Evolutionary conservation across 768 basidiomycete species (phyloP), one percentile per base, ranked within the genome.

Genomic region (Mycena galericulata): DNA sequence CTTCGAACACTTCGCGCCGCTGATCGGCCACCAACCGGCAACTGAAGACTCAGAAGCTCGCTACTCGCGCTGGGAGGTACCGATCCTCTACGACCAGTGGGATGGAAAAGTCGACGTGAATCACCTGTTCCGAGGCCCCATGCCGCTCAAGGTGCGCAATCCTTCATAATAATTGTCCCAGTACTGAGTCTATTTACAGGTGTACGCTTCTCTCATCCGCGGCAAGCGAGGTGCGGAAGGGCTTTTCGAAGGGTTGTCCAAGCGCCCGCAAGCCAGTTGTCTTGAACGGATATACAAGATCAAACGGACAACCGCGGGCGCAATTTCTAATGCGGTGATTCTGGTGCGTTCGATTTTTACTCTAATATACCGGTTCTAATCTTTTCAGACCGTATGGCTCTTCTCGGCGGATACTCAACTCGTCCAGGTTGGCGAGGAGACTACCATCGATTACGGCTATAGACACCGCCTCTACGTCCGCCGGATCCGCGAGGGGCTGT

Each of bases 391-490:
- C 8, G 45, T 58, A 12, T 58, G 41, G 40, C 38, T 58, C 5
- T 18, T 27, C 2, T 58, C 56, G 26, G 56, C 56, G 3, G 41
- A 58, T 32, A 58, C 43, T 4, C 3, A 4, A n/a, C 30, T 58
- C 27, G 43, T 46, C 3, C 15, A 41, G 32, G 18, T 41, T 27
- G 56, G 56, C 56, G 56, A 58, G 9, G 56, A 58, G 56, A 58
- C 56, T 22, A 36, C 40, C 1, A 58, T 58, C 56, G 32, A 58
- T 41, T 58, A 58, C 41, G 22, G 38, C 5, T 4, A 36, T 15
- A 32, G 32, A 12, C 22, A 38, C 34, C n/a, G 24, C 4, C 3
- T 29, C 14, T 56, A 56, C n/a, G n/a, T 36, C 14, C 18, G 27
- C 4, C 54, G 43, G 10, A 45, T 59, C 30, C 27, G 26, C 43